These are phyloP conservation scores for Hygrophoropsis aurantiaca DNA, from an alignment of 768 basidiomycete genomes.

Conservation along the genomic window DNA sequence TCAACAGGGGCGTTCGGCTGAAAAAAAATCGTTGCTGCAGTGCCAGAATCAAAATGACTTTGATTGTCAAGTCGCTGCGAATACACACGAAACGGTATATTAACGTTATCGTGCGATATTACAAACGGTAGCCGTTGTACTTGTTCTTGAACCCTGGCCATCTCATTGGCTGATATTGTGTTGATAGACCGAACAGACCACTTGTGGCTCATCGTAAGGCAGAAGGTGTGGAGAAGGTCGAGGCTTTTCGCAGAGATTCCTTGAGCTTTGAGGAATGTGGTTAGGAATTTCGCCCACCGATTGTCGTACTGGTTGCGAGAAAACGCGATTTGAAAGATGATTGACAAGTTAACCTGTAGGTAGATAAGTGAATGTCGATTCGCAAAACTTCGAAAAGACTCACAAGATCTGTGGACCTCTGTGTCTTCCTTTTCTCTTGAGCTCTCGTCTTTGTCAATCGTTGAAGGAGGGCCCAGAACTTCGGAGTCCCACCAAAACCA, in stretches of 20 bases:
- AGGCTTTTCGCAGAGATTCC: conserved; percentile 1
- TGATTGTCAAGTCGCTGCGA: conserved; percentile 38
- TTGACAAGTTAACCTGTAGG: neutral
- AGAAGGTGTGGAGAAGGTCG: neutral
- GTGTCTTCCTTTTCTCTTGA: conserved; percentile 11
- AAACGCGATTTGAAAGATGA: neutral
- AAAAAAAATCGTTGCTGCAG: conserved; percentile 32
- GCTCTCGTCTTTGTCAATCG: conserved; percentile 1
- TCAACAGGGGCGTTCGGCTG: conserved; percentile 21
- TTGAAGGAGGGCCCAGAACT: conserved; percentile 9
- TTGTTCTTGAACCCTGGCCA: neutral
- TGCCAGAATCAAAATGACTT: conserved; percentile 34
- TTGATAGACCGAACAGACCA: neutral
- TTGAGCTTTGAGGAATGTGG: neutral
- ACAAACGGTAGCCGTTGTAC: conserved; percentile 28
- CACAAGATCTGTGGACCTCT: conserved; percentile 17
- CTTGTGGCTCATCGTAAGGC: conserved; percentile 6
- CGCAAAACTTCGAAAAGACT: neutral
- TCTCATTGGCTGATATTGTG: conserved; percentile 5
- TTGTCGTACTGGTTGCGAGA: neutral
- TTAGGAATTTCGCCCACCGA: neutral
- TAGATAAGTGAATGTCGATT: neutral
- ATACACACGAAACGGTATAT: conserved; percentile 34
- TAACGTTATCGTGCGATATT: conserved; percentile 38
- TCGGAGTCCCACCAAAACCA: conserved; percentile 6